Evolutionary conservation across 352 stramenopile genomes (phyloP).

Genomic region (Globisporangium heterothallicum): DNA sequence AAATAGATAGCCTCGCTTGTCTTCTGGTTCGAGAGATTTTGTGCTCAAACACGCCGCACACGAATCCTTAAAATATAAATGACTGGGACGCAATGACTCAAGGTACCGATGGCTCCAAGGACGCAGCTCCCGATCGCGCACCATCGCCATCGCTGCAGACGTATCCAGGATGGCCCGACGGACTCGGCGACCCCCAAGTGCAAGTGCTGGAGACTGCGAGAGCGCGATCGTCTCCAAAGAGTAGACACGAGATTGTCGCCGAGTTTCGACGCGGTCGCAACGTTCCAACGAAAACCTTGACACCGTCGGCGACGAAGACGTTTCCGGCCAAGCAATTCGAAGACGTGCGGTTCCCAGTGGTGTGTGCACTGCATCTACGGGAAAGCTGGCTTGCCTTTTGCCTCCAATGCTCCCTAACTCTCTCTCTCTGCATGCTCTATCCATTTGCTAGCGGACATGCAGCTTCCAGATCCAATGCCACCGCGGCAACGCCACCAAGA

Average conservation of each 20-base stretch:
- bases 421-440: too few relatives aligned
- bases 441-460: constrained; percentile 26
- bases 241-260: constrained; percentile 32
- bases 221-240: constrained; percentile 5
- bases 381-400: neutral
- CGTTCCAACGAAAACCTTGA: neutral
- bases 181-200: constrained; percentile 43
- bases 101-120: neutral
- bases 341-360: constrained; percentile 14
- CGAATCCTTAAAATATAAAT: neutral
- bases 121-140: too few relatives aligned
- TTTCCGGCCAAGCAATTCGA: constrained; percentile 12
- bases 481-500: constrained; percentile 40
- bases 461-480: constrained; percentile 54
- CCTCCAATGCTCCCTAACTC: neutral
- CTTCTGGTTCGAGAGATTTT: too few relatives aligned
- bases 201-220: constrained; percentile 11
- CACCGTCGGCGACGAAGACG: constrained; percentile 1
- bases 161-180: constrained; percentile 61
- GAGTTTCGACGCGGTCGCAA: constrained; percentile 23
- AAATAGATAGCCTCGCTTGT: too few relatives aligned
- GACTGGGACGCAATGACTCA: neutral
- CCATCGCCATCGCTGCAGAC: neutral
- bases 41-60: too few relatives aligned
- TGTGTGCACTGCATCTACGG: neutral